phyloP scores from a whole-genome alignment of 306 rosid genomes.

The Mimosa bimucronata region DNA sequence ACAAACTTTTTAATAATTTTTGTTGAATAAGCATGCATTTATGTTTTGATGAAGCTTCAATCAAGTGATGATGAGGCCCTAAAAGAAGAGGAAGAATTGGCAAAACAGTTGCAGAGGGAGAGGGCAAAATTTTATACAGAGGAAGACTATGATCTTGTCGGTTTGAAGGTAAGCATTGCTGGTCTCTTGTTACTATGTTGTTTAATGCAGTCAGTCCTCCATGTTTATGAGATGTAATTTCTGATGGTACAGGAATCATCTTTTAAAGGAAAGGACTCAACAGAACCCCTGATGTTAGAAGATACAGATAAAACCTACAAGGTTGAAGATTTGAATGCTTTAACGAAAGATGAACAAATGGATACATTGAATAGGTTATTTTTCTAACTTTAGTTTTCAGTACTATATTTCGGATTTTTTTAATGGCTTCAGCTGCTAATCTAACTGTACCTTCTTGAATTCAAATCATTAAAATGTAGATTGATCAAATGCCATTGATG shows the following conservation, averaged over 20 bases:
- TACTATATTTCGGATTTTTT: conserved; percentile 2
- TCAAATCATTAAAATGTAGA: background rate
- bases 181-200: conserved; percentile 19
- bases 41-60: conserved; percentile 50
- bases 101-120: conserved; percentile 59
- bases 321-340: conserved; percentile 69
- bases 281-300: conserved; percentile 34
- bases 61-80: conserved; percentile 83
- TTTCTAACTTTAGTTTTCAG: conserved; percentile 11
- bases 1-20: conserved; percentile 33
- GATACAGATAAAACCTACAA: conserved; percentile 46
- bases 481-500: conserved; percentile 28
- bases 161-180: conserved; percentile 58
- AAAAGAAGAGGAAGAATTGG: conserved; percentile 77
- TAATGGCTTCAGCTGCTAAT: background rate
- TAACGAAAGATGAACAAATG: conserved; percentile 82
- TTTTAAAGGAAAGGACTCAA: conserved; percentile 43
- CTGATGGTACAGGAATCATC: conserved; percentile 60
- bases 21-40: conserved; percentile 35
- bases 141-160: conserved; percentile 74
- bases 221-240: conserved; percentile 26
- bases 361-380: conserved; percentile 60
- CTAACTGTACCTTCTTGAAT: conserved; percentile 3
- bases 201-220: conserved; percentile 20
- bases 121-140: conserved; percentile 51